Conservation (phyloP, 1,284 basidiomycete species). For the Termitomyces sp. region DNA sequence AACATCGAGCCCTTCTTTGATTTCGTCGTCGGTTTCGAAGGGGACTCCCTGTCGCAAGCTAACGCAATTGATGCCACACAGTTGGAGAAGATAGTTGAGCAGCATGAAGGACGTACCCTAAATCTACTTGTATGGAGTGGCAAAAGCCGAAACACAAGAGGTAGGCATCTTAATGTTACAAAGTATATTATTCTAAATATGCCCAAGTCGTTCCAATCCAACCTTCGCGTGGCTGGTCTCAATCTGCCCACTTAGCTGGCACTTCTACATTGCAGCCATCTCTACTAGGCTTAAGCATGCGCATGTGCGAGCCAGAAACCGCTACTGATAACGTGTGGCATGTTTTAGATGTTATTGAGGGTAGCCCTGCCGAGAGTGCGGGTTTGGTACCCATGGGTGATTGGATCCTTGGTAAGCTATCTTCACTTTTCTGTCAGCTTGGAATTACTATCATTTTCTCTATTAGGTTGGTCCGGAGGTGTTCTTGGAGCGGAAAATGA, state of each 20-base stretch:
- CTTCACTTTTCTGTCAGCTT: background rate
- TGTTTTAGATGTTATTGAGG: constrained; percentile 93
- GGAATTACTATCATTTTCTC: background rate
- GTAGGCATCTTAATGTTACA: constrained; percentile 38
- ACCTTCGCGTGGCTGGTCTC: constrained; percentile 83
- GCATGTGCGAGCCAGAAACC: constrained; percentile 82
- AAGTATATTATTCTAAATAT: constrained; percentile 5
- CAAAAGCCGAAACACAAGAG: constrained; percentile 79
- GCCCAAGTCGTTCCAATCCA: constrained; percentile 73
- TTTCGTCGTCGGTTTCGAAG: constrained; percentile 89
- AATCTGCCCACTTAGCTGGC: constrained; percentile 28
- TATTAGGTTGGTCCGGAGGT: constrained; percentile 89
- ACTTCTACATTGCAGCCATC: constrained; percentile 54
- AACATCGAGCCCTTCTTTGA: constrained; percentile 96
- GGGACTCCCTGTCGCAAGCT: constrained; percentile 50
- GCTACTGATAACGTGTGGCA: constrained; percentile 96
- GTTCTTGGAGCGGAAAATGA: constrained; percentile 90
- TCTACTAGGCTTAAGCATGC: constrained; percentile 86
- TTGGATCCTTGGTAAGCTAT: constrained; percentile 35
- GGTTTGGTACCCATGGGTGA: constrained; percentile 46
- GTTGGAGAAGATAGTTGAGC: constrained; percentile 80
- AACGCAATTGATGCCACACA: constrained; percentile 66
- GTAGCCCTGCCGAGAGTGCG: constrained; percentile 86
- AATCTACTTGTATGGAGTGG: constrained; percentile 88
- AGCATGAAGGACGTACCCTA: constrained; percentile 77